A percentile compares a stretch with the other conserved stretches of the same genome.
These are phyloP conservation scores for Escovopsis sp. DNA, from an alignment of 2,329 filamentous ascomycete species.

Conservation along the genomic window DNA sequence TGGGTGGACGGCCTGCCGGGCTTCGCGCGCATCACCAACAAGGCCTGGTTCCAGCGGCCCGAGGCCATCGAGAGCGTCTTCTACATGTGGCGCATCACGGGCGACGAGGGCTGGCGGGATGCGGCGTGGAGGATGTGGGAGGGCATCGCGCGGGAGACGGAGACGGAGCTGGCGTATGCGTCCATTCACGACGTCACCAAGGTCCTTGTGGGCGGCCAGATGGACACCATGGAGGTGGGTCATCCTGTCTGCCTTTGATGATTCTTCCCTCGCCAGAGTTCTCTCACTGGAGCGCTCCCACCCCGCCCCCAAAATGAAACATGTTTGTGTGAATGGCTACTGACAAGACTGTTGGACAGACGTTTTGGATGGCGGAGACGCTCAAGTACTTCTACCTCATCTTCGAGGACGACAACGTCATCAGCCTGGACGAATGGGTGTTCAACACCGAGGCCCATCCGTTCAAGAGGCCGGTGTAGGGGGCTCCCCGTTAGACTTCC, in stretches of 20 bases:
- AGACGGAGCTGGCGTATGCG: slow-evolving; percentile 28
- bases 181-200: slow-evolving; percentile 22
- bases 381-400: slow-evolving; percentile 66
- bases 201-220: slow-evolving; percentile 15
- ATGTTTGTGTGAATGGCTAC: too few species aligned
- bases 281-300: neutral
- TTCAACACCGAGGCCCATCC: slow-evolving; percentile 44
- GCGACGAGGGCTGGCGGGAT: slow-evolving; percentile 27
- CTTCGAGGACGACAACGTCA: slow-evolving; percentile 45
- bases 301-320: too few species aligned
- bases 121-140: slow-evolving; percentile 34
- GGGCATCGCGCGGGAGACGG: slow-evolving; percentile 24
- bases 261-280: neutral
- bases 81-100: slow-evolving; percentile 35
- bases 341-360: slow-evolving; percentile 15
- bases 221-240: slow-evolving; percentile 48
- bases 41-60: slow-evolving; percentile 29
- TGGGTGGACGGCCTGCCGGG: slow-evolving; percentile 22
- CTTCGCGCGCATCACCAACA: slow-evolving; percentile 37
- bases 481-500: too few species aligned
- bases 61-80: slow-evolving; percentile 39
- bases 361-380: slow-evolving; percentile 63
- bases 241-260: neutral
- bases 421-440: slow-evolving; percentile 58
- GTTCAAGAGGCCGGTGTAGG: slow-evolving; percentile 17